phyloP scores from a whole-genome alignment of 2,329 filamentous ascomycete species.

The Botryotinia narcissicola region DNA sequence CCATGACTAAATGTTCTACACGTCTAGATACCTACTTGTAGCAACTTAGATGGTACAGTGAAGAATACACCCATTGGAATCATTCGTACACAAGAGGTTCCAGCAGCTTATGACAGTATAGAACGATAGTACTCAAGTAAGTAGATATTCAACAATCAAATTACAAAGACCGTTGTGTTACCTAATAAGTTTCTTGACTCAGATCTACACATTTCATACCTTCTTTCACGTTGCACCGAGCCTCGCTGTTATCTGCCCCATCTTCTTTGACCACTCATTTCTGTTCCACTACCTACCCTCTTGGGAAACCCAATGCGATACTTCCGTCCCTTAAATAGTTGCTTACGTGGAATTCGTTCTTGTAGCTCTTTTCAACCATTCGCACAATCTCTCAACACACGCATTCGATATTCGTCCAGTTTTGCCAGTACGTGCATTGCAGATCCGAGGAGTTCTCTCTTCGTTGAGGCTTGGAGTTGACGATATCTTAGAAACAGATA shows the following conservation, averaged over 20 bases:
- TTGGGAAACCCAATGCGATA: constrained; percentile 31
- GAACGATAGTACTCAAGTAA: not conserved
- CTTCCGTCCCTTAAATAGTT: constrained; percentile 28
- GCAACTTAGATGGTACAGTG: not conserved
- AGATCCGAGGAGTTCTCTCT: constrained; percentile 16
- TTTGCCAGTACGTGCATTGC: constrained; percentile 20
- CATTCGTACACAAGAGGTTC: not conserved
- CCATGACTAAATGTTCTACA: not conserved
- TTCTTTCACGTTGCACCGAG: not conserved
- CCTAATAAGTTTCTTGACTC: not conserved
- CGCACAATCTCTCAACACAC: constrained; percentile 28
- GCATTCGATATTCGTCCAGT: constrained; percentile 30
- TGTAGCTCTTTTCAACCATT: constrained; percentile 14
- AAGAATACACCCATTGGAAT: not conserved
- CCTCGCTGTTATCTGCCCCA: constrained; percentile 20
- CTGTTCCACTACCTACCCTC: constrained; percentile 18
- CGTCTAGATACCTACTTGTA: not conserved
- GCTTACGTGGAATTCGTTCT: constrained; percentile 23
- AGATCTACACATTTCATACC: not conserved
- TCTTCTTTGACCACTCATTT: constrained; percentile 10
- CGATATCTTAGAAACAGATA: constrained; percentile 42
- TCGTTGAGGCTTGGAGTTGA: not conserved
- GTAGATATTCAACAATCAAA: not conserved
- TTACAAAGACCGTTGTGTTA: not conserved
- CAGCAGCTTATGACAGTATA: too few relatives aligned